A percentile compares a stretch with the other conserved stretches of the same genome.
Evolutionary conservation across 2,329 filamentous ascomycete species (phyloP).

Genomic region (Verticillium zaregamsianum): DNA sequence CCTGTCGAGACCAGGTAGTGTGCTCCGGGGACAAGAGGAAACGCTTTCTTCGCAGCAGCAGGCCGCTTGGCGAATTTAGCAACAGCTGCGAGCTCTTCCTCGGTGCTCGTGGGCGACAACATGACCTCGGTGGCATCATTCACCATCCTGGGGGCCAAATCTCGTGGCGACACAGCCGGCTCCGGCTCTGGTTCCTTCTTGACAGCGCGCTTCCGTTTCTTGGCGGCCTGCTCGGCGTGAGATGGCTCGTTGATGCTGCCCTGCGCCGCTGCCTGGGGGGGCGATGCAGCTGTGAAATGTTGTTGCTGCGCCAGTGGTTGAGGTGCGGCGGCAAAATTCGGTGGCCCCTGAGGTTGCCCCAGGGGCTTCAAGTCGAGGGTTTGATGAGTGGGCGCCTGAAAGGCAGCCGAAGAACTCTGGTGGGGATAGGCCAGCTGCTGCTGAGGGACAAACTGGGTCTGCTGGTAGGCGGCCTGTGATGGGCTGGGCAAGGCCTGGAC

Average conservation of each 20-base stretch:
- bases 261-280: not conserved
- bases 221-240: constrained; percentile 23
- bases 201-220: constrained; percentile 32
- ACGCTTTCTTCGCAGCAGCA: constrained; percentile 30
- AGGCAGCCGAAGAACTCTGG: not conserved
- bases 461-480: constrained; percentile 2
- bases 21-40: constrained; percentile 33
- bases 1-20: constrained; percentile 32
- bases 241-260: not conserved
- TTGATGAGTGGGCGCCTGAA: constrained; percentile 8
- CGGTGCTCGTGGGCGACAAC: constrained; percentile 5
- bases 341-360: not conserved
- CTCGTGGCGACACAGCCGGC: not conserved
- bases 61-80: constrained; percentile 32
- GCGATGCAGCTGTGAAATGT: not conserved
- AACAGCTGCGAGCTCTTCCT: constrained; percentile 22
- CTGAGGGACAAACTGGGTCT: constrained; percentile 11
- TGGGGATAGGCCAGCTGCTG: constrained; percentile 8
- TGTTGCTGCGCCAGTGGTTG: not conserved
- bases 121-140: not conserved
- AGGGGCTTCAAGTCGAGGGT: not conserved
- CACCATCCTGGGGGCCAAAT: not conserved
- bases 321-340: not conserved
- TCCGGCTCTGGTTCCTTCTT: constrained; percentile 33
- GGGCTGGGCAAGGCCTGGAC: not conserved